Percentiles rank a stretch among this genome's conserved stretches.
Evolutionary conservation across 257 asterid species (phyloP).

Genomic region (Nemophila menziesii): DNA sequence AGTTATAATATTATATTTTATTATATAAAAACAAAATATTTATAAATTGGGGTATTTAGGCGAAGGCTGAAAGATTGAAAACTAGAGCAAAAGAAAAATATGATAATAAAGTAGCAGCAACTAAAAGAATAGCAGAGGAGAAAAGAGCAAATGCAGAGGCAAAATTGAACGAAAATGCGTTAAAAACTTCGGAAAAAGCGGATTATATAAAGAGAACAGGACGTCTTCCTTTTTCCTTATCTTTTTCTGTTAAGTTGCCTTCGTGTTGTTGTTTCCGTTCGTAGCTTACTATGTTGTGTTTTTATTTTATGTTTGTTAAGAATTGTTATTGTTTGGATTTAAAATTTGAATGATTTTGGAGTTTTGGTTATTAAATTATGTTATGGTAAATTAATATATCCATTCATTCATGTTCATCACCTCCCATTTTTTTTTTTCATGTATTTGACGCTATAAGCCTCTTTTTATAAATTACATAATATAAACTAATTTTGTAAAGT

Average conservation of each 20-base stretch:
- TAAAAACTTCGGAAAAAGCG: slow-evolving; percentile 54
- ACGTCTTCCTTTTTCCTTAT: slow-evolving; percentile 54
- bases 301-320: no score
- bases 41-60: slow-evolving; percentile 20
- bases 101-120: slow-evolving; percentile 51
- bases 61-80: slow-evolving; percentile 70
- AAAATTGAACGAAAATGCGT: slow-evolving; percentile 56
- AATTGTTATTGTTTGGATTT: no score
- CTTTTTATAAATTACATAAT: no score
- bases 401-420: no score
- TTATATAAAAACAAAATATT: background rate
- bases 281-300: slow-evolving; percentile 16
- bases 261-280: slow-evolving; percentile 54
- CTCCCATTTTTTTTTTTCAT: no score
- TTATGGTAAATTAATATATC: no score
- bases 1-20: no score
- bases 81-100: slow-evolving; percentile 71
- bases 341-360: no score
- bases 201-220: slow-evolving; percentile 74
- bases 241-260: slow-evolving; percentile 51
- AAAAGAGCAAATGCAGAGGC: slow-evolving; percentile 77
- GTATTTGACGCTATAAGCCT: no score
- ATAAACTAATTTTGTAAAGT: no score
- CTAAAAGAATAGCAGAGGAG: slow-evolving; percentile 77
- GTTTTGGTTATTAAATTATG: no score